A percentile compares a stretch with the other conserved stretches of the same genome.
Conservation (phyloP, 1,139 yeast species). For the Yarrowia galli region DNA sequence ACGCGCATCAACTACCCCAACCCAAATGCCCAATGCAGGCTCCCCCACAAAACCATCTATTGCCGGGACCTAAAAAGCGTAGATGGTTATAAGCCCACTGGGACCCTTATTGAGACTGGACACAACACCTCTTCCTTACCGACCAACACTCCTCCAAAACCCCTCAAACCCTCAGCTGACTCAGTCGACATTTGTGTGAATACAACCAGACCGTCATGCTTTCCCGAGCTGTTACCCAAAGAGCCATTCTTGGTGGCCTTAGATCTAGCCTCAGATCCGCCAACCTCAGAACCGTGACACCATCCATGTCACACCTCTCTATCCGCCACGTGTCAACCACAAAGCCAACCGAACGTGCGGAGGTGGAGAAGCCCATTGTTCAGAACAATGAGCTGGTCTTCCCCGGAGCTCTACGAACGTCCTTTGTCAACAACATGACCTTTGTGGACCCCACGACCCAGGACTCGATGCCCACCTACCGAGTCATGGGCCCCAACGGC, state of each 20-base stretch:
- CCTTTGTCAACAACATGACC: conserved; percentile 17
- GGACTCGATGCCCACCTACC: conserved; percentile 29
- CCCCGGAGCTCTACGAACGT: conserved; percentile 30
- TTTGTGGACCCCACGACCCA: conserved; percentile 35
- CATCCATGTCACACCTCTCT: not conserved
- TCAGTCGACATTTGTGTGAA: conserved; percentile 33
- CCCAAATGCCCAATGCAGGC: conserved; percentile 29
- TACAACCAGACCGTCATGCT: conserved; percentile 27
- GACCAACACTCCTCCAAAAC: not conserved
- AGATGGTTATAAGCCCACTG: not conserved
- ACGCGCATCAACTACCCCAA: not conserved
- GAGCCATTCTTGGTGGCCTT: too few species aligned
- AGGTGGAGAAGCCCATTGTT: conserved; percentile 12
- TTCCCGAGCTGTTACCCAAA: not conserved
- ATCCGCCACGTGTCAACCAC: conserved; percentile 1
- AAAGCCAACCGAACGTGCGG: not conserved
- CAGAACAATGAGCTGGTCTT: conserved; percentile 21
- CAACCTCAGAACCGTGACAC: too few species aligned
- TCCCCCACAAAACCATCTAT: conserved; percentile 38
- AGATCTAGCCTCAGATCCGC: too few species aligned
- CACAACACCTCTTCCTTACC: too few species aligned
- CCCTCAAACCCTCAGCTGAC: not conserved
- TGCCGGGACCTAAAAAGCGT: conserved; percentile 12
- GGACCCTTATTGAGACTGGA: not conserved
- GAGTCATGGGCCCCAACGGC: conserved; percentile 20